Percentiles rank a stretch among this genome's conserved stretches.
These are phyloP conservation scores for Nicotiana sylvestris DNA, from an alignment of 257 asterid genomes.

Conservation along the genomic window DNA sequence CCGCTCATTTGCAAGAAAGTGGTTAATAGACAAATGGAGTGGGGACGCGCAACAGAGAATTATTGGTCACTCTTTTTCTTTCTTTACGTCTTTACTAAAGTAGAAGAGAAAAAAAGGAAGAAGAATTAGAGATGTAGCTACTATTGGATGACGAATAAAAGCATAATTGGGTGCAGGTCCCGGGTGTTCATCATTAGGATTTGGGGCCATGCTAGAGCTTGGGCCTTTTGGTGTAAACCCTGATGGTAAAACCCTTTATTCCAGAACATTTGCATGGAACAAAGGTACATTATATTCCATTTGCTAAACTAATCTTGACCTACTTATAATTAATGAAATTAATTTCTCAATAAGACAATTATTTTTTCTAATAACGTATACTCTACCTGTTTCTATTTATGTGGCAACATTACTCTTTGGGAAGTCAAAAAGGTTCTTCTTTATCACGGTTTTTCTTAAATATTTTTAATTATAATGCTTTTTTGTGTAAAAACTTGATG, in stretches of 20 bases:
- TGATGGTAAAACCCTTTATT: slow-evolving; percentile 37
- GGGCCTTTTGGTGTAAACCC: slow-evolving; percentile 42
- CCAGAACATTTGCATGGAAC: slow-evolving; percentile 37
- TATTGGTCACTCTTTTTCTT: neutral
- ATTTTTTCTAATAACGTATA: no score
- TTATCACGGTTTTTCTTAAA: no score
- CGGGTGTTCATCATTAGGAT: slow-evolving; percentile 45
- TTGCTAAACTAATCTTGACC: neutral
- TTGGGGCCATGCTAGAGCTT: slow-evolving; percentile 37
- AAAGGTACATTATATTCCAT: slow-evolving; percentile 17
- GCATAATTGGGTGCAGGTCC: slow-evolving; percentile 27
- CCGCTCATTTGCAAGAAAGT: neutral
- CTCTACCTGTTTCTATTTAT: no score
- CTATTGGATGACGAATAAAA: neutral
- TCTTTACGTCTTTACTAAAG: neutral
- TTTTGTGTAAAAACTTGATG: no score
- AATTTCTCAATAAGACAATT: no score
- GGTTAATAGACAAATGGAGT: neutral
- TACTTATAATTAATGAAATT: neutral
- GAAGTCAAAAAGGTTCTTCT: no score
- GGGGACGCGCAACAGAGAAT: neutral
- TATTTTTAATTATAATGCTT: no score
- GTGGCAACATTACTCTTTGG: no score
- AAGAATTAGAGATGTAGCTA: neutral
- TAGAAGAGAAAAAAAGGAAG: neutral